Conservation (phyloP, 2,329 filamentous ascomycete genomes). For the Trichoderma koningii region DNA sequence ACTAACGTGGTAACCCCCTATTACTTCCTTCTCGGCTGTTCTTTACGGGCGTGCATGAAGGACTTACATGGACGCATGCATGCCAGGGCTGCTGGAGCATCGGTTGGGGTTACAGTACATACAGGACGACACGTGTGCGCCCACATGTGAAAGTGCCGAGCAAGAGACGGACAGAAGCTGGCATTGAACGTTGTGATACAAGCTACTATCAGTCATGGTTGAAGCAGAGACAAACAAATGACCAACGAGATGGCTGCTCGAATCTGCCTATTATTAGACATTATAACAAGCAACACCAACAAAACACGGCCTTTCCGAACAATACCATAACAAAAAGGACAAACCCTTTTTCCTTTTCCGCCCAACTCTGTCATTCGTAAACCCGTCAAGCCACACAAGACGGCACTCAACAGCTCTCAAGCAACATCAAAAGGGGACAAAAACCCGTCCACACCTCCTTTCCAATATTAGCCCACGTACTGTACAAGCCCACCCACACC, state of each 20-base stretch:
- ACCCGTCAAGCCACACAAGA: conserved; percentile 3
- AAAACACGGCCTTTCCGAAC: background rate
- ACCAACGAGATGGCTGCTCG: background rate
- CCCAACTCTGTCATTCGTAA: background rate
- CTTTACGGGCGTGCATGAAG: conserved; percentile 1
- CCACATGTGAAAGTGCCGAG: background rate
- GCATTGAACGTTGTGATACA: no score
- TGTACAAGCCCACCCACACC: conserved; percentile 22
- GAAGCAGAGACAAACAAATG: background rate
- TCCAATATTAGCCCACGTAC: conserved; percentile 8
- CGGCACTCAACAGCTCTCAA: no score
- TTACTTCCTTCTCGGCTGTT: background rate
- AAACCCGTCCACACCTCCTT: background rate
- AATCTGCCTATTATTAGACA: background rate
- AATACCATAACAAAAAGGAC: background rate
- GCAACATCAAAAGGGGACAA: background rate
- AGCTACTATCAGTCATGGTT: no score
- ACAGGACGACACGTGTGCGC: conserved; percentile 3
- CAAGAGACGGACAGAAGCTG: no score
- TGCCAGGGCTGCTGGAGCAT: background rate
- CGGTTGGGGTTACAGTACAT: background rate
- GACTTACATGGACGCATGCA: conserved; percentile 13
- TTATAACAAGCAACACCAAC: background rate
- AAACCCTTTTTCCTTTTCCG: conserved; percentile 8
- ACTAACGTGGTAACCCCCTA: background rate